A percentile compares a stretch with the other conserved stretches of the same genome.
These are phyloP conservation scores for Acacia pycnantha DNA, from an alignment of 331 rosid genomes.

Conservation along the genomic window DNA sequence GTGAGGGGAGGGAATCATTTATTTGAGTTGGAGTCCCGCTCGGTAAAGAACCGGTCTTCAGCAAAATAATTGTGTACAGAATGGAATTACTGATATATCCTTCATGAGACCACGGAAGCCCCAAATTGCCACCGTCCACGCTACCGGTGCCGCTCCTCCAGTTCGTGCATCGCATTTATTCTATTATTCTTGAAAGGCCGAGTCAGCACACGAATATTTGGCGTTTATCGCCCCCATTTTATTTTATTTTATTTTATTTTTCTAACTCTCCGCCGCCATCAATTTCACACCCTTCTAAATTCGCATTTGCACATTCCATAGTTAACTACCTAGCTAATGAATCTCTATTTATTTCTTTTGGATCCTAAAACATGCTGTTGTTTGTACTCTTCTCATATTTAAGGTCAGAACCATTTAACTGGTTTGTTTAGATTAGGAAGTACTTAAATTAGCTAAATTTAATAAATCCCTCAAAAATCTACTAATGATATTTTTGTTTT, in stretches of 20 bases:
- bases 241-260: not conserved
- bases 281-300: not conserved
- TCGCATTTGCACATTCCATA: not conserved
- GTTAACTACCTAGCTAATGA: not conserved
- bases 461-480: no score
- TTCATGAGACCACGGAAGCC: not conserved
- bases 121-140: conserved; percentile 19
- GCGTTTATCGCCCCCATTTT: not conserved
- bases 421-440: no score
- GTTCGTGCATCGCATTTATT: not conserved
- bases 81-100: conserved; percentile 38
- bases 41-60: conserved; percentile 41
- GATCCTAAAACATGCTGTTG: not conserved
- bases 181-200: not conserved
- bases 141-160: not conserved
- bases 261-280: not conserved
- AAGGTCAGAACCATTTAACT: no score
- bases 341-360: not conserved
- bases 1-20: conserved; percentile 7
- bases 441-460: no score
- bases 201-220: conserved; percentile 25
- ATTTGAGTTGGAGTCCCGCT: conserved; percentile 49
- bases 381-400: not conserved
- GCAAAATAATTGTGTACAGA: conserved; percentile 45
- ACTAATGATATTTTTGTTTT: no score